These are phyloP conservation scores for Codiaeum variegatum DNA, from an alignment of 441 rosid genomes.

Conservation along the genomic window DNA sequence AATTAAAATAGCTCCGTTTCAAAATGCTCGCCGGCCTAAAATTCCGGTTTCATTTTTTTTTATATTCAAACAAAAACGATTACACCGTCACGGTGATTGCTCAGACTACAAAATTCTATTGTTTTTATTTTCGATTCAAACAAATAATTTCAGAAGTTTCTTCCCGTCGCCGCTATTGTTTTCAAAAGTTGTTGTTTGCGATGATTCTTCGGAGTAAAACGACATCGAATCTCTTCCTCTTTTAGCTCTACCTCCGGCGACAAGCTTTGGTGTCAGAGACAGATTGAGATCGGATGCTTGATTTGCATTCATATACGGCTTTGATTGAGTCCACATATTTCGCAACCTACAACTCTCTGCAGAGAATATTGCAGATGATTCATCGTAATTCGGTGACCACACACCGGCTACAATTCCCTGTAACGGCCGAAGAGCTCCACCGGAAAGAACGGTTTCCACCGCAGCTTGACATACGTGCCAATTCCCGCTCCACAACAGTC, in stretches of 20 bases:
- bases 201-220: conserved; percentile 30
- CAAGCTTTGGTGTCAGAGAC: conserved; percentile 18
- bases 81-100: not conserved
- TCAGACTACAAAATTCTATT: conserved; percentile 10
- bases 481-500: conserved; percentile 51
- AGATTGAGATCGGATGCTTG: conserved; percentile 25
- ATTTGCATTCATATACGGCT: conserved; percentile 20
- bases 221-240: conserved; percentile 32
- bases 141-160: conserved; percentile 60
- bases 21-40: conserved; percentile 16
- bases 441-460: conserved; percentile 51
- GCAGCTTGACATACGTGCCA: conserved; percentile 54
- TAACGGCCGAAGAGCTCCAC: conserved; percentile 38
- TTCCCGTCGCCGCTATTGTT: conserved; percentile 28
- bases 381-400: conserved; percentile 25
- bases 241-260: conserved; percentile 20
- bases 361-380: conserved; percentile 27
- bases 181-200: conserved; percentile 34
- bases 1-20: not conserved
- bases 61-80: conserved; percentile 6
- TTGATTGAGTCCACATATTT: conserved; percentile 21
- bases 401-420: conserved; percentile 26
- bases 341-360: conserved; percentile 9
- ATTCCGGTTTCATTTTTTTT: conserved; percentile 17
- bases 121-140: conserved; percentile 22